Base-by-base conservation (phyloP, 2,329 filamentous ascomycete genomes). In the Ceratocystis smalleyi region DNA sequence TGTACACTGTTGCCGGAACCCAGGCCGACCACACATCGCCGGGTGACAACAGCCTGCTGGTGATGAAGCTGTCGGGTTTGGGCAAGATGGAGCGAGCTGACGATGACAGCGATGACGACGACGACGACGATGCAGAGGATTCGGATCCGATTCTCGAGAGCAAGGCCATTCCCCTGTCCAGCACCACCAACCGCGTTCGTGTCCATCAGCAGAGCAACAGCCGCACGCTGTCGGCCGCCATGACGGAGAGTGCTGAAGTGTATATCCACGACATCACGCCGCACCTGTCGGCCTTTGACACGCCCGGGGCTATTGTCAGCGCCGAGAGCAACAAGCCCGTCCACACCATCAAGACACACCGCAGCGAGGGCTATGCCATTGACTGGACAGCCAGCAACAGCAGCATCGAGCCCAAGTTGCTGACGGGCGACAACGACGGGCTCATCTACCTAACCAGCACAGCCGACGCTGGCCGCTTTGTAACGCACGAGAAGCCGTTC, bases 241-340 rank as follows among this genome's bases (percentile, higher is more conserved):
- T 96, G 90, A 89, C 90, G 62, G 94, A 99, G 77, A 90, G 89
- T 55, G 82, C 86, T 47, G 83, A 95, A 71, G 84, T 97, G 69
- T 83, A 94, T 61, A 95, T 99, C 72, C 91, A 97, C 81, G 90
- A 99, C 75, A 85, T 99, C 61, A 94, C 91, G 2, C 87, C 90
- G 2, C 89, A 97, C 74, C 83, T 97, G 65, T 80, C 84, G 65
- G 88, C 90, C 62, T 96, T 99, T 74, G 92, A 97, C 73, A 88
- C 83, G 66, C 94, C 94, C 1, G 92, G 94, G 66, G 87, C 85
- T 51, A 79, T 85, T 68, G 83, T 97, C 69, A 85, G 88, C 5
- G 80, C 89, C 1, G 85, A 88, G 71, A 89, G 95, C 72, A 92
- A 91, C 74, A 95, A 95, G 77, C 91, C 94, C 43, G 76, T 95